A percentile compares a stretch with the other conserved stretches of the same genome.
These are phyloP conservation scores for Pterulicium gracile DNA, from an alignment of 1,284 basidiomycete genomes.

Conservation along the genomic window DNA sequence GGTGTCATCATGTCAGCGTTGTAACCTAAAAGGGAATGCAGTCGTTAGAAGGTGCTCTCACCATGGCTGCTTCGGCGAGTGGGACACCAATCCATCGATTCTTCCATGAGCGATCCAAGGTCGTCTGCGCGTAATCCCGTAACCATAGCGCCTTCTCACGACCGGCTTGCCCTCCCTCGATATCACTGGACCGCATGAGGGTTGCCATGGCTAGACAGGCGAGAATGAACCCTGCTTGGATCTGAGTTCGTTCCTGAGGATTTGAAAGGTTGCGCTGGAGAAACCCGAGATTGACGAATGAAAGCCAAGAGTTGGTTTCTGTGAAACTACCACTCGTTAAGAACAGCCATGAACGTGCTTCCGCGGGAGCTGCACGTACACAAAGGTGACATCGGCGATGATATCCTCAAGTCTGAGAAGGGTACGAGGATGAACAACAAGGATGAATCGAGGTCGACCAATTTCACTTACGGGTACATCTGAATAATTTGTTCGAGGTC, in stretches of 20 bases:
- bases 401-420: constrained; percentile 38
- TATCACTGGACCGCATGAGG: constrained; percentile 63
- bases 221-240: constrained; percentile 62
- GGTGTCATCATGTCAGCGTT: neutral
- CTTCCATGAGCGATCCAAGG: constrained; percentile 40
- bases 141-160: constrained; percentile 42
- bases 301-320: constrained; percentile 46
- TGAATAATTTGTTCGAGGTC: constrained; percentile 59
- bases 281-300: constrained; percentile 47
- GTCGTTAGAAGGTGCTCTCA: constrained; percentile 22
- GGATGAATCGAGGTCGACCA: neutral
- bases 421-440: constrained; percentile 6
- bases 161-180: constrained; percentile 40
- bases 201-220: constrained; percentile 59
- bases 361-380: constrained; percentile 30
- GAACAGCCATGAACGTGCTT: constrained; percentile 1
- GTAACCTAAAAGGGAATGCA: constrained; percentile 2
- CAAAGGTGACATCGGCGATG: constrained; percentile 36
- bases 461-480: constrained; percentile 29
- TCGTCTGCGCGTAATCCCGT: constrained; percentile 41
- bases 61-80: constrained; percentile 66
- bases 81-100: constrained; percentile 45
- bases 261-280: constrained; percentile 44
- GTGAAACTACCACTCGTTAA: constrained; percentile 26
- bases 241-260: constrained; percentile 34